These are phyloP conservation scores for Bothriochloa decipiens DNA, from an alignment of 176 grass and related monocot species.

Conservation along the genomic window DNA sequence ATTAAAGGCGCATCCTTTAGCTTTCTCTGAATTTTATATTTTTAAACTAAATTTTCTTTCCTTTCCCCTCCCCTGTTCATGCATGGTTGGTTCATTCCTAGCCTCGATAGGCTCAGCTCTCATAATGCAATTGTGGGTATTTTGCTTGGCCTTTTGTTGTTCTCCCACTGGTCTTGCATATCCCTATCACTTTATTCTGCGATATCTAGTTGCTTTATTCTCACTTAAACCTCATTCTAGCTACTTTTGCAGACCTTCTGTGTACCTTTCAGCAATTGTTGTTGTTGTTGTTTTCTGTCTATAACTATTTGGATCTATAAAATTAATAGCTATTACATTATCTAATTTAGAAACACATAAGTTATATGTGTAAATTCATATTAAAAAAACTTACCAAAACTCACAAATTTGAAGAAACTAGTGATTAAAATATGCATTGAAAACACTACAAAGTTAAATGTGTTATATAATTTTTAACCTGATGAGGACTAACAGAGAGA, in stretches of 20 bases:
- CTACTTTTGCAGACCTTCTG: conserved; percentile 34
- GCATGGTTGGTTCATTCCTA: conserved; percentile 7
- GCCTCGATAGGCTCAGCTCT: neutral
- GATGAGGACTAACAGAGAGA: neutral
- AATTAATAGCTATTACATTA: neutral
- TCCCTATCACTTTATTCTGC: conserved; percentile 86
- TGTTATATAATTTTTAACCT: neutral
- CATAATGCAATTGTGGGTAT: conserved; percentile 24
- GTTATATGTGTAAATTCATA: neutral
- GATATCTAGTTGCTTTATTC: conserved; percentile 71
- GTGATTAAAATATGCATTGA: neutral
- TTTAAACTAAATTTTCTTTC: neutral
- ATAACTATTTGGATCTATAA: neutral
- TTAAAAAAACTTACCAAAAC: neutral
- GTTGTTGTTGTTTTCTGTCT: neutral
- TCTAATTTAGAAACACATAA: neutral
- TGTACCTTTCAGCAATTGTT: neutral
- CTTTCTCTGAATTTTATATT: conserved; percentile 23
- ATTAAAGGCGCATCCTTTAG: conserved; percentile 45
- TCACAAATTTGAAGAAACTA: neutral
- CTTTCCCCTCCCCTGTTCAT: conserved; percentile 2
- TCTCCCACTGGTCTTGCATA: conserved; percentile 29
- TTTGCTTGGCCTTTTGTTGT: conserved; percentile 28
- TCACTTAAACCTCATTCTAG: conserved; percentile 58
- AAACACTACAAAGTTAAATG: neutral